Evolutionary conservation across 768 basidiomycete genomes (phyloP), one percentile per base, ranked within the genome.

Genomic region (Lactifluus piperatus): DNA sequence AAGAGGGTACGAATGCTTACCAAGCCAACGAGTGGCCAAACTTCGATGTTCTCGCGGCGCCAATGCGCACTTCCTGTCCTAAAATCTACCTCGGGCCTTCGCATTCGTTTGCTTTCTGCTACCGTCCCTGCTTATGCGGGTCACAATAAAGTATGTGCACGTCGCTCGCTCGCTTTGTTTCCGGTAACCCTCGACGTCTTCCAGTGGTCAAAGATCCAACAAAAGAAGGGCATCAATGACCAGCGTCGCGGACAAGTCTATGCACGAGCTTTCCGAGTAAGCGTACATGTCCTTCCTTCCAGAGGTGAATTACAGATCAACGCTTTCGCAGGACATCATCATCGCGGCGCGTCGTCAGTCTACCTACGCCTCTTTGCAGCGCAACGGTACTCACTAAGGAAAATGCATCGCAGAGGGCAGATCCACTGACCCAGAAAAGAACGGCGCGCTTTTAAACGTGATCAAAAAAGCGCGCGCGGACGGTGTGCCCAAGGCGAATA

Each of bases 141-240:
- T n/a, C 62, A 65, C 56, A 65, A 65, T 34, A 65, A 65, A 54
- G 64, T 64, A 47, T n/a, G 55, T 7, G 6, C 18, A 10, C 20
- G 20, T 16, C 22, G 18, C 43, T 18, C 22, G 24, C 39, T n/a
- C n/a, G n/a, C n/a, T n/a, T n/a, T 16, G 29, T 22, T 37, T n/a
- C 26, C 32, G 3, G 18, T 47, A 50, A 20, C 36, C 46, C 34
- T 20, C 2, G 8, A 1, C 29, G 8, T 27, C n/a, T 34, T 30
- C 22, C 51, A 65, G 64, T 65, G 64, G 64, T 65, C 64, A 30
- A 65, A 65, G 32, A 63, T 65, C 18, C 62, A 65, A 55, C 58
- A 63, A 34, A 59, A 54, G 48, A 65, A 65, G n/a, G 64, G 64
- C 0, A 16, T 39, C 5, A 63, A 32, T 2, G 64, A 65, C 43